These are phyloP conservation scores for Cryptosporidium canis DNA, from an alignment of 169 alveolate genomes.

Conservation along the genomic window DNA sequence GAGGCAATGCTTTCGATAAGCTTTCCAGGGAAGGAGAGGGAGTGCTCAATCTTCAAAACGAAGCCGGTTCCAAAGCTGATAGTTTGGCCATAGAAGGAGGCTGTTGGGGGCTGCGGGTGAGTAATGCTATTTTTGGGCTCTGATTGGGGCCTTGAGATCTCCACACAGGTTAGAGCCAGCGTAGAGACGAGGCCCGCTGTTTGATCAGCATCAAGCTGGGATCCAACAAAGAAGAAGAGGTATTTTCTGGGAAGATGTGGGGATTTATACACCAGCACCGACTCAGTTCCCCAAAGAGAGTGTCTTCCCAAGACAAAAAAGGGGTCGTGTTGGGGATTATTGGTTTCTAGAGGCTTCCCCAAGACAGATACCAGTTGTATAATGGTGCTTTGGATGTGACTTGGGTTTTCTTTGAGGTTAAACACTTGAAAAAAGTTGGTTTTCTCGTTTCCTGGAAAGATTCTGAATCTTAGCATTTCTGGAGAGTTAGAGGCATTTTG, in stretches of 20 bases:
- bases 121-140: neutral
- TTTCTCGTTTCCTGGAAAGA: conserved; percentile 15
- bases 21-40: neutral
- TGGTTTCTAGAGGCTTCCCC: neutral
- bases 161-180: neutral
- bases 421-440: conserved; percentile 6
- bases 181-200: conserved; percentile 3
- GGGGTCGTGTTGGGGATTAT: neutral
- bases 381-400: neutral
- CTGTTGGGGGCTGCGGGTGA: neutral
- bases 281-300: neutral
- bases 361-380: neutral
- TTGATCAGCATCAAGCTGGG: neutral
- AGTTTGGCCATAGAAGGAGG: neutral
- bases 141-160: neutral
- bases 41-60: neutral
- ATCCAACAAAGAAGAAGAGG: neutral
- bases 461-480: neutral
- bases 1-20: neutral
- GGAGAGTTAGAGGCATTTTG: neutral
- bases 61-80: neutral
- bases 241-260: neutral
- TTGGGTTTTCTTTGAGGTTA: neutral
- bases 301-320: neutral
- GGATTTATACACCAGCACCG: neutral